phyloP scores from a whole-genome alignment of 495 filamentous ascomycete species.

The Penicillium waksmanii region DNA sequence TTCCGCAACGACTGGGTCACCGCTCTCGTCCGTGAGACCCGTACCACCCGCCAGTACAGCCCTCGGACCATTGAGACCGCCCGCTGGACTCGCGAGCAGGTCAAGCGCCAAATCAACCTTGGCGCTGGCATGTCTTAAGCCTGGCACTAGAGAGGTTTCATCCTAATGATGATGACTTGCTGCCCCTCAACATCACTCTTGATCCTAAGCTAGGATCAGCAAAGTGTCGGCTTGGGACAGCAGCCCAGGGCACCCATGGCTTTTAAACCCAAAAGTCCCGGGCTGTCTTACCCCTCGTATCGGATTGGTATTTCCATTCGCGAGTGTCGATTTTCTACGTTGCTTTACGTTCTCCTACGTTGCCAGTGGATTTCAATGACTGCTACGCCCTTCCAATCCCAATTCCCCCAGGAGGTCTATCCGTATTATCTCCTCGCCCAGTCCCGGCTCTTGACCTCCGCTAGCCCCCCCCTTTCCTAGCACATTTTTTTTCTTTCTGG shows the following conservation, averaged over 20 bases:
- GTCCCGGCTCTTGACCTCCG: constrained; percentile 13
- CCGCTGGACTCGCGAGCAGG: constrained; percentile 95
- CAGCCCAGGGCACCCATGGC: background rate
- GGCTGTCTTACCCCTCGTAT: background rate
- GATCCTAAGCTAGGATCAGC: constrained; percentile 1
- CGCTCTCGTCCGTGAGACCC: constrained; percentile 82
- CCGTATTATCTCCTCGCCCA: background rate
- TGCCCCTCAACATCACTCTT: constrained; percentile 3
- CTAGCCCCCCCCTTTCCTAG: constrained; percentile 17
- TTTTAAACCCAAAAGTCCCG: background rate
- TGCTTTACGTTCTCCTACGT: background rate
- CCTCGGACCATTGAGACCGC: constrained; percentile 88
- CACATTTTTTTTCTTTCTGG: constrained; percentile 4
- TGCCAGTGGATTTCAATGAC: background rate
- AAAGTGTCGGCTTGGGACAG: background rate
- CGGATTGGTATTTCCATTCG: constrained; percentile 1
- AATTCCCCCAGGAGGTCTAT: background rate
- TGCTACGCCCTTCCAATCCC: background rate
- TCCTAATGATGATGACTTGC: constrained; percentile 11
- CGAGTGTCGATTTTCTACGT: background rate
- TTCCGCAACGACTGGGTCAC: constrained; percentile 93
- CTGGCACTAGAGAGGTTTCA: constrained; percentile 9
- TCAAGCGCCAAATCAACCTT: constrained; percentile 81
- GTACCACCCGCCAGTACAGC: constrained; percentile 80
- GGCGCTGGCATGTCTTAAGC: constrained; percentile 46